Base-by-base conservation (phyloP, 805 yeast species). In the Saccharomycopsis oosterbeekiorum region DNA sequence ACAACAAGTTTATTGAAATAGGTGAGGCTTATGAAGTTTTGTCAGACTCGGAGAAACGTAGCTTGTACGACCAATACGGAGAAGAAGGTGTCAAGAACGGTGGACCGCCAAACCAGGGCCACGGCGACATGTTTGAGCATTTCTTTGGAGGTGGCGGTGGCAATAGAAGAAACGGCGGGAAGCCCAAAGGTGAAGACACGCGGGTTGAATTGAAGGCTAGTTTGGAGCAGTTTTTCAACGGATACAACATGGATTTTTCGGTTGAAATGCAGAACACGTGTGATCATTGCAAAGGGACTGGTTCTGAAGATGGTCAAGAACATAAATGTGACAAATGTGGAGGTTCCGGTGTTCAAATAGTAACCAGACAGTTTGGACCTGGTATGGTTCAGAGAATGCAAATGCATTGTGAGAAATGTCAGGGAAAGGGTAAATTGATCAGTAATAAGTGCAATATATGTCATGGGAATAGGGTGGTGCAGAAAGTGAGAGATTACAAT, bases 11-110 rank as follows among this genome's bases (percentile, higher is more conserved):
- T 71, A 85, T 94, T 58, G 96, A 91, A 73, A 81, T 94, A 36
- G 96, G 96, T 15, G 96, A 88, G 69, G 98, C 98, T 0, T 93
- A 93, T 71, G 97, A 91, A 60, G 88, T 90, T 12, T 78, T 91
- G 64, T 80, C 83, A 65, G 89, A 90, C 70, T 70, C 80, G 4
- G 89, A 88, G 61, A 88, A 61, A 72, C 80, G 86, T 63, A 68
- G 76, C 34, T 77, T 83, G 12, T 92, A 84, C 71, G 96, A 92
- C 71, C 76, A 77, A 56, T 88, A 77, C 68, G 99, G 99, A 37
- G 84, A 81, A 62, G 93, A 85, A 55, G 94, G 86, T 0, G 69
- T 88, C 56, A 79, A 84, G 69, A 78, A 78, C 65, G 86, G 86
- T 47, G 86, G 86, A 1, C 74, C 65, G 14, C 65, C 61, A 37